Percentiles rank a stretch among this genome's conserved stretches.
Conservation (phyloP, 768 basidiomycete species). For the Russula compacta region DNA sequence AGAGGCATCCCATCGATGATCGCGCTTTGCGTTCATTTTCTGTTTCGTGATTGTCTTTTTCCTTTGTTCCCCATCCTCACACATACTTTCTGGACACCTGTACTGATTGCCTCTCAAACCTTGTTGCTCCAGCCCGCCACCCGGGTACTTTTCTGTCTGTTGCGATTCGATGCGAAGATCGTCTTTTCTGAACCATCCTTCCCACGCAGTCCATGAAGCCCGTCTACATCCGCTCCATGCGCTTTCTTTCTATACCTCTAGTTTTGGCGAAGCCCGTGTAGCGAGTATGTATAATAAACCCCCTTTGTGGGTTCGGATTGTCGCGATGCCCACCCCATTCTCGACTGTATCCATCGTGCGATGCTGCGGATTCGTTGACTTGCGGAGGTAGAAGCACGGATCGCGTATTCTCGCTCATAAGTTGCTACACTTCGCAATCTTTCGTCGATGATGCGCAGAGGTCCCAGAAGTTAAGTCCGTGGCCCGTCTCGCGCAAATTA, state of each 20-base stretch:
- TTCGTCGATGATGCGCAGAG: neutral
- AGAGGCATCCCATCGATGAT: slow-evolving; percentile 64
- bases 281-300: slow-evolving; percentile 13
- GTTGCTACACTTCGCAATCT: neutral
- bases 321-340: neutral
- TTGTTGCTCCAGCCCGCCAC: neutral
- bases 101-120: neutral
- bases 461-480: neutral
- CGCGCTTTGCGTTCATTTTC: slow-evolving; percentile 55
- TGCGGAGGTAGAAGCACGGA: neutral
- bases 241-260: neutral
- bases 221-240: neutral
- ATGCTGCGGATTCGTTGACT: neutral
- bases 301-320: neutral
- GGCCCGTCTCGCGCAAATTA: neutral
- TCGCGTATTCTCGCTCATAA: neutral
- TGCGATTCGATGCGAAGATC: neutral
- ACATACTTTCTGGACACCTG: slow-evolving; percentile 14
- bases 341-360: neutral
- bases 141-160: neutral
- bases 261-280: slow-evolving; percentile 10
- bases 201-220: slow-evolving; percentile 1
- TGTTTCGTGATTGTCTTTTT: slow-evolving; percentile 20
- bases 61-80: neutral
- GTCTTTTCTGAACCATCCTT: neutral